Evolutionary conservation across 1,284 basidiomycete genomes (phyloP).

Genomic region (Marasmius fiardii): DNA sequence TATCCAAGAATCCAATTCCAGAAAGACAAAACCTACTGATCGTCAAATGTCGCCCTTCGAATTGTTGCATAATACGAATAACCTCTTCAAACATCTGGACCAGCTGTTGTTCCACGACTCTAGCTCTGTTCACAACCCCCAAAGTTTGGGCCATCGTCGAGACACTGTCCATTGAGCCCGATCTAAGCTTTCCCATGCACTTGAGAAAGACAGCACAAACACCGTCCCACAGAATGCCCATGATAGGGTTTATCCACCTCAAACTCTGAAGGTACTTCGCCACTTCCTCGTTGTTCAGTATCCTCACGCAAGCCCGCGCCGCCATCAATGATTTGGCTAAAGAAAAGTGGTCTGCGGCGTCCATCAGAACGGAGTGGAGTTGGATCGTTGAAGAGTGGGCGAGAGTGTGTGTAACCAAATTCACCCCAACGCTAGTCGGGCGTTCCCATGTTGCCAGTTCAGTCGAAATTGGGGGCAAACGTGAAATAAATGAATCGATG

Average conservation of each 20-base stretch:
- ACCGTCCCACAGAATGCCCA: slow-evolving; percentile 4
- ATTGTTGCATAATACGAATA: background rate
- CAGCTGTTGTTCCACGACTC: background rate
- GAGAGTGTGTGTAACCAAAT: slow-evolving; percentile 8
- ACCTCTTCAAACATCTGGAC: slow-evolving; percentile 2
- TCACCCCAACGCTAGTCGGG: background rate
- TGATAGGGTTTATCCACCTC: slow-evolving; percentile 2
- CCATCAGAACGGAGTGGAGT: slow-evolving; percentile 4
- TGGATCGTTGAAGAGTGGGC: slow-evolving; percentile 10
- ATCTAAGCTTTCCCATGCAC: background rate
- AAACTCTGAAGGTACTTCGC: background rate
- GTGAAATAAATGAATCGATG: slow-evolving; percentile 6
- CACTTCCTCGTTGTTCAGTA: background rate
- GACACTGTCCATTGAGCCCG: background rate
- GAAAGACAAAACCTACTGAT: background rate
- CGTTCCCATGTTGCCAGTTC: background rate
- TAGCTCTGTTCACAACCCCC: background rate
- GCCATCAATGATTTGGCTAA: slow-evolving; percentile 4
- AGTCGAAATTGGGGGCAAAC: slow-evolving; percentile 4
- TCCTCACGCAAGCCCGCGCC: slow-evolving; percentile 6
- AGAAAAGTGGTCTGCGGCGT: background rate
- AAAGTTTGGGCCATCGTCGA: background rate
- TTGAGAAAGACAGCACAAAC: slow-evolving; percentile 5
- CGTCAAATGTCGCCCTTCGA: background rate
- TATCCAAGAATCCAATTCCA: background rate